These are phyloP conservation scores for Colletotrichum tropicicola DNA, from an alignment of 2,329 filamentous ascomycete species.

Conservation along the genomic window DNA sequence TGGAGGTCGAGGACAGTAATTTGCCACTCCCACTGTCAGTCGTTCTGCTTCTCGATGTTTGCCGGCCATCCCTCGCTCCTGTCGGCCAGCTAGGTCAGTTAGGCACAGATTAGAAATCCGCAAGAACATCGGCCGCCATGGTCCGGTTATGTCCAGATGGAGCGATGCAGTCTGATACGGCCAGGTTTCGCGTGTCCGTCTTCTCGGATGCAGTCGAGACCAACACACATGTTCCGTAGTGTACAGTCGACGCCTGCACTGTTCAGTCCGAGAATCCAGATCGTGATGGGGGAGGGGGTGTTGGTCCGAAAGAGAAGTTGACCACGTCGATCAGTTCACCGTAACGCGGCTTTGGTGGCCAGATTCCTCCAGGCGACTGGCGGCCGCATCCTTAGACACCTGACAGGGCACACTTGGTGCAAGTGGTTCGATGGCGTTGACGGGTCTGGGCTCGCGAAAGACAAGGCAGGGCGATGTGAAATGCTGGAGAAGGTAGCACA, in stretches of 20 bases:
- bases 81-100: conserved; percentile 1
- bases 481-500: not conserved
- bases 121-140: not conserved
- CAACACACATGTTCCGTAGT: not conserved
- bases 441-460: conserved; percentile 18
- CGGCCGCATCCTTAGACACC: conserved; percentile 15
- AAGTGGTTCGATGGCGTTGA: conserved; percentile 25
- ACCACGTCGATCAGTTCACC: conserved; percentile 20
- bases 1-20: conserved; percentile 10
- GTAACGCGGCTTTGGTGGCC: conserved; percentile 18
- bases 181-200: conserved; percentile 6
- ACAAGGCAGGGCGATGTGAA: not conserved
- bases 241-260: conserved; percentile 5
- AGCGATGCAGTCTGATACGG: conserved; percentile 1
- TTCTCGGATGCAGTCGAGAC: conserved; percentile 4
- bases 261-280: conserved; percentile 5
- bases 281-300: conserved; percentile 12
- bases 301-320: conserved; percentile 3
- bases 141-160: not conserved
- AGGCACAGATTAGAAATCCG: conserved; percentile 23
- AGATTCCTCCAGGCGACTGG: conserved; percentile 21
- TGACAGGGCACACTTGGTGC: conserved; percentile 10
- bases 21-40: conserved; percentile 10
- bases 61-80: conserved; percentile 11
- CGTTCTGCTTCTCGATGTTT: not conserved